These are phyloP conservation scores for Colletotrichum noveboracense DNA, from an alignment of 2,329 filamentous ascomycete genomes.

Conservation along the genomic window DNA sequence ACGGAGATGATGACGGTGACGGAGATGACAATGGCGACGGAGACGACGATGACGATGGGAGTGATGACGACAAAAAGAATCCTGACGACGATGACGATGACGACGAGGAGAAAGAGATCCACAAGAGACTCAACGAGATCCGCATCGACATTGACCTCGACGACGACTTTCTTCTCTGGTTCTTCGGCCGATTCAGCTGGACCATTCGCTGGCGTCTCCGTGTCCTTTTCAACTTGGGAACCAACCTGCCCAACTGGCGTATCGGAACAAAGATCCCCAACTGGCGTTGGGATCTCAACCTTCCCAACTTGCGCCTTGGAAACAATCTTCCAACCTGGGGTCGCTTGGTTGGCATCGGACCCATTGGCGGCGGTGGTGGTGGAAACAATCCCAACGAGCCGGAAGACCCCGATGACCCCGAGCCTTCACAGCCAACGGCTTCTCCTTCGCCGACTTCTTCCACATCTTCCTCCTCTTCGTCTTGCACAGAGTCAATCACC, in stretches of 20 bases:
- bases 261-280: not conserved
- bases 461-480: conserved; percentile 1
- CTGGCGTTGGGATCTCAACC: not conserved
- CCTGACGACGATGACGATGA: not conserved
- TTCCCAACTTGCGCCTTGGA: not conserved
- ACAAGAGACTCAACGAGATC: not conserved
- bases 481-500: conserved; percentile 9
- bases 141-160: not conserved
- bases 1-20: not conserved
- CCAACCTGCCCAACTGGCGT: not conserved
- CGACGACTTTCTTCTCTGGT: not conserved
- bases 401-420: conserved; percentile 1
- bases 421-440: not conserved
- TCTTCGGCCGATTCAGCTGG: not conserved
- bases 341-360: not conserved
- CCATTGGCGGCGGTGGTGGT: not conserved
- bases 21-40: not conserved
- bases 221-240: not conserved
- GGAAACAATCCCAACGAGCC: not conserved
- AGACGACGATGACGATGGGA: not conserved
- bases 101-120: not conserved
- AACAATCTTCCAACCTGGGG: not conserved
- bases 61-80: not conserved
- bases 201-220: not conserved
- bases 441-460: not conserved